Base-by-base conservation (phyloP, 148 eudicot species). In the Rhododendron ferrugineum region DNA sequence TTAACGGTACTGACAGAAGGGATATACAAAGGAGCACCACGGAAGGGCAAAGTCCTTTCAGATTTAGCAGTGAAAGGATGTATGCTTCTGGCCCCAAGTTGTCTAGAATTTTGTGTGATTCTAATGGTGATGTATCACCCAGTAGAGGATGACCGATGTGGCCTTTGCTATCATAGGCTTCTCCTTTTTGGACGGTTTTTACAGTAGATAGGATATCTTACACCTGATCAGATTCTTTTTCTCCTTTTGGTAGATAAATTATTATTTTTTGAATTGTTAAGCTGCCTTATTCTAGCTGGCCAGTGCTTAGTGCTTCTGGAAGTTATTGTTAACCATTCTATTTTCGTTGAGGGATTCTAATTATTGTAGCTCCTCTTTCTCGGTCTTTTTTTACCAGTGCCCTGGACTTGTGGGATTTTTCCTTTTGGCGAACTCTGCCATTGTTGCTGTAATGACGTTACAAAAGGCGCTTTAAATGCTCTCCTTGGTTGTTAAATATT, bases 1-100 rank as follows among this genome's bases (percentile, higher is more conserved):
- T 87, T 80, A 86, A 86, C 81, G 50, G 82, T 80, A 46, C 86
- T 86, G 90, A 85, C 26, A 88, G 87, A 85, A 89, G 91, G 80
- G 89, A 86, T 44, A 37, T 74, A 37, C 84, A 88, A 75, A 84
- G 90, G 86, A 85, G 83, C 80, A 56, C 60, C 73, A 78, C 90
- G 42, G 93, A 93, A 30, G 92, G 86, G 28, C 85, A 84, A 83
- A 86, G 87, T 82, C 50, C 82, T 80, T 20, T 82, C 3, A 87
- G 89, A 83, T 88, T 85, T 79, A 85, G 84, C 76, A 79, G 85
- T 28, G 87, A 87, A 49, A 87, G 89, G 85, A 76, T 86, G 83
- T 82, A 87, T 42, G 79, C 82, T 60, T 36, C 87, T 32, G 90
- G 83, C 47, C 88, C 87, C 18, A 84, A 83, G 72, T 84, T 81